Conservation (phyloP, 2,329 filamentous ascomycete genomes). For the Exserohilum rostratum region DNA sequence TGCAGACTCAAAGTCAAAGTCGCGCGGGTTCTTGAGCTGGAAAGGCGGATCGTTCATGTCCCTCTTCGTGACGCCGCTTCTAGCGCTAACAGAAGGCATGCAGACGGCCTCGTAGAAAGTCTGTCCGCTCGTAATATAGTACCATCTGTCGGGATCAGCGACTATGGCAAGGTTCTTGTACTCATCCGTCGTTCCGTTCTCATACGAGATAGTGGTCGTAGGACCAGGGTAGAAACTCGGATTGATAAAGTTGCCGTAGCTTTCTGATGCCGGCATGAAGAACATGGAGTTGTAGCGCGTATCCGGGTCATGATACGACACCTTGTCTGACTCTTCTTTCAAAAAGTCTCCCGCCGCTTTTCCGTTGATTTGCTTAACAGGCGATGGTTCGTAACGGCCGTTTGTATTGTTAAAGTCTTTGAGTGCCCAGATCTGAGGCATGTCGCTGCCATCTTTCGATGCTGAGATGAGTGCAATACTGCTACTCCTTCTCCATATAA, state of each 20-base stretch:
- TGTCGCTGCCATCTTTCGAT: slow-evolving; percentile 36
- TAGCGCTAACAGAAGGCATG: slow-evolving; percentile 13
- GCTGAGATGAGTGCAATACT: slow-evolving; percentile 40
- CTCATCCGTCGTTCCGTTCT: slow-evolving; percentile 43
- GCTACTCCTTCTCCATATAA: slow-evolving; percentile 40
- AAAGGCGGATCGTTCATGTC: slow-evolving; percentile 31
- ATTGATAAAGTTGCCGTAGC: slow-evolving; percentile 38
- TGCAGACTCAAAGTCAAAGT: slow-evolving; percentile 33
- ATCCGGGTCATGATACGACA: slow-evolving; percentile 50
- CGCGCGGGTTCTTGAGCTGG: slow-evolving; percentile 37
- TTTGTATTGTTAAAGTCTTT: slow-evolving; percentile 41
- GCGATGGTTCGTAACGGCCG: slow-evolving; percentile 36
- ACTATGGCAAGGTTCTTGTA: slow-evolving; percentile 42
- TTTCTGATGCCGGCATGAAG: slow-evolving; percentile 41
- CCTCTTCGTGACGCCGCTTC: slow-evolving; percentile 29
- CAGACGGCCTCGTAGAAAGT: slow-evolving; percentile 51
- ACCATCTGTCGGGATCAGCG: slow-evolving; percentile 33
- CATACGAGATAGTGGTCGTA: slow-evolving; percentile 39
- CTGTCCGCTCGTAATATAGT: slow-evolving; percentile 41
- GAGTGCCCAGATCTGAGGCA: slow-evolving; percentile 40
- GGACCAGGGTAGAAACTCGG: slow-evolving; percentile 43
- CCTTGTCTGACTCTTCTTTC: slow-evolving; percentile 36
- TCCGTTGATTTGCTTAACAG: slow-evolving; percentile 48
- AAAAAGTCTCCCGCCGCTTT: slow-evolving; percentile 45
- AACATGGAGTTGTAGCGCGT: slow-evolving; percentile 51